Percentiles rank a stretch among this genome's conserved stretches.
Conservation (phyloP, 768 basidiomycete genomes). For the Chalciporus sphaerocephalus region DNA sequence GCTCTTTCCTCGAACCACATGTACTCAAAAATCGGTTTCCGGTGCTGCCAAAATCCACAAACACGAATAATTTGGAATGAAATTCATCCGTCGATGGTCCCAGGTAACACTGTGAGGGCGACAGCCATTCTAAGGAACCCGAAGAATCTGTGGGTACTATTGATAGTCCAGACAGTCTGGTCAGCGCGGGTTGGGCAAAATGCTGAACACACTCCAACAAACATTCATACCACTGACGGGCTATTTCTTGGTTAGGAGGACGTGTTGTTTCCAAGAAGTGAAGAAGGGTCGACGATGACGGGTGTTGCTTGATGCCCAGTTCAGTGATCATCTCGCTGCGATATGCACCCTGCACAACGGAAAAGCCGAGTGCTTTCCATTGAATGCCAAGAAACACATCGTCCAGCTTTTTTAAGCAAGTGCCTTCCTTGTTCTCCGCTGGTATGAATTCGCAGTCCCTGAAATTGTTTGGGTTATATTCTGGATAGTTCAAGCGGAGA, state of each 20-base stretch:
- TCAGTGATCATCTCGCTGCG: constrained; percentile 49
- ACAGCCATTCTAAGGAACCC: constrained; percentile 36
- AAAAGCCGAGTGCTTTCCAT: constrained; percentile 46
- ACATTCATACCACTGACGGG: constrained; percentile 56
- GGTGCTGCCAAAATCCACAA: constrained; percentile 74
- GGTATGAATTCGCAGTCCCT: not conserved
- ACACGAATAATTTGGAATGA: constrained; percentile 76
- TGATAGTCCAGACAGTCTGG: constrained; percentile 45
- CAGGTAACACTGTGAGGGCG: constrained; percentile 64
- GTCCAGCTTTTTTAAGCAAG: not conserved
- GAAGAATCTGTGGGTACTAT: constrained; percentile 57
- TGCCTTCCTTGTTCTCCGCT: not conserved
- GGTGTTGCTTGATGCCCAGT: constrained; percentile 61
- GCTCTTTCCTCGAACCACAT: constrained; percentile 82
- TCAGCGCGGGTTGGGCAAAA: constrained; percentile 39
- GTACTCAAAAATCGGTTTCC: constrained; percentile 79
- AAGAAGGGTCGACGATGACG: constrained; percentile 53
- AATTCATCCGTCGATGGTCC: constrained; percentile 48
- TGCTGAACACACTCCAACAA: constrained; percentile 54
- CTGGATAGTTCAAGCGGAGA: not conserved
- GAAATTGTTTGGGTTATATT: constrained; percentile 56
- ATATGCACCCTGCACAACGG: constrained; percentile 50
- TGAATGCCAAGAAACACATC: not conserved
- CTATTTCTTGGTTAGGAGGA: constrained; percentile 47
- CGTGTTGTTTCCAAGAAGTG: constrained; percentile 50